Evolutionary conservation across 208 protist species (phyloP), one percentile per base, ranked within the genome.

Genomic region (Tritrichomonas musculus): DNA sequence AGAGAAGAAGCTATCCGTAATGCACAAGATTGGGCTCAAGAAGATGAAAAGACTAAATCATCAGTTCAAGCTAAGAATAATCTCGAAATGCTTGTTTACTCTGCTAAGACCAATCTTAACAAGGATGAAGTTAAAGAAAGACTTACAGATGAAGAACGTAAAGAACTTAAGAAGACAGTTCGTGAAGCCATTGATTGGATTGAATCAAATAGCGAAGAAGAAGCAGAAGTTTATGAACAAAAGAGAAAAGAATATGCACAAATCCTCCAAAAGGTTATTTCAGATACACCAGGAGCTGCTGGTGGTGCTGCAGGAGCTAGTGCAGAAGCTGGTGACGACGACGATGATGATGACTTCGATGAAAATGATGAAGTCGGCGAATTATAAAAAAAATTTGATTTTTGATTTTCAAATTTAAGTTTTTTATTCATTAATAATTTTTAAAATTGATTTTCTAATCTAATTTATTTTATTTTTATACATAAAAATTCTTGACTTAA

Each of bases 1-100:
- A 98, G 99, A 94, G 97, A 99, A 60, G 94, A 96, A 50, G 98
- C 99, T 97, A 96, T 99, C 47, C 33, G 92, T 47, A 97, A 98
- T 64, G 97, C 97, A 57, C 97, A 98, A 94, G 95, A 98, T 94
- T 98, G 96, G 96, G 94, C 95, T 84, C 96, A 96, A 55, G 96
- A 97, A 72, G 97, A 98, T 95, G 96, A 97, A 93, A 94, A 92
- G 36, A 65, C 95, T 27, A 92, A 93, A 30, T 94, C 97, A n/a
- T 72, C 65, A 4, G 69, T 77, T 20, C 25, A 77, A 5, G 69
- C 69, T 36, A 77, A 36, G 47, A 36, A 36, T 14, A 14, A 11
- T 47, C 69, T 77, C 20, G 69, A 77, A 14, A 36, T n/a, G n/a
- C 14, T 77, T 5, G 8, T 77, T 20, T 11, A 11, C 8, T 5